These are phyloP conservation scores for Thermoascus crustaceus DNA, from an alignment of 2,329 filamentous ascomycete genomes.

Conservation along the genomic window DNA sequence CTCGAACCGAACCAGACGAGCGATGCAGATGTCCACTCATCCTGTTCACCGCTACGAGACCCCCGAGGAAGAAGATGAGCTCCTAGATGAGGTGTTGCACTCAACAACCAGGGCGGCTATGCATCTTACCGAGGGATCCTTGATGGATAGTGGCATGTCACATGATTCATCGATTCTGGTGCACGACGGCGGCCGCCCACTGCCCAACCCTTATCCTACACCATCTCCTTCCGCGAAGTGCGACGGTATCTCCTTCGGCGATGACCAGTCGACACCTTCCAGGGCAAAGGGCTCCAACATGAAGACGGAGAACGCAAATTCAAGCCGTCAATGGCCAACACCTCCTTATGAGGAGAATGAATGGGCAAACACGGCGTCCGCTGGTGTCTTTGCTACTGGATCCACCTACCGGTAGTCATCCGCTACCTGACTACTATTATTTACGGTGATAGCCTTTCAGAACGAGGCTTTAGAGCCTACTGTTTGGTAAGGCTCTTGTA, in stretches of 20 bases:
- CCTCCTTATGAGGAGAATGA: slow-evolving; percentile 91
- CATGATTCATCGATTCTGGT: slow-evolving; percentile 44
- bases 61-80: slow-evolving; percentile 91
- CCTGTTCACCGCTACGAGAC: slow-evolving; percentile 83
- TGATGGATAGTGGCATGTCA: slow-evolving; percentile 38
- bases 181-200: slow-evolving; percentile 20
- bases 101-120: slow-evolving; percentile 69
- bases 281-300: slow-evolving; percentile 62
- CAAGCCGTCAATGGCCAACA: slow-evolving; percentile 76
- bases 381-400: slow-evolving; percentile 69
- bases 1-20: slow-evolving; percentile 71
- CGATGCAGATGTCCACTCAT: slow-evolving; percentile 60
- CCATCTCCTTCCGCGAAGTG: slow-evolving; percentile 75
- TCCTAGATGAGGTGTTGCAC: slow-evolving; percentile 79
- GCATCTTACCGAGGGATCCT: slow-evolving; percentile 50
- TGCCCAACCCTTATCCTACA: slow-evolving; percentile 55
- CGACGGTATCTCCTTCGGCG: slow-evolving; percentile 66
- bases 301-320: slow-evolving; percentile 42
- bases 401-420: slow-evolving; percentile 27
- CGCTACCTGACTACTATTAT: not conserved
- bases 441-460: no score
- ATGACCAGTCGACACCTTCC: slow-evolving; percentile 39
- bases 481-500: no score
- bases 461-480: no score
- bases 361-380: slow-evolving; percentile 76